Evolutionary conservation across 805 yeast species (phyloP).

Genomic region (Monosporozyma servazzii): DNA sequence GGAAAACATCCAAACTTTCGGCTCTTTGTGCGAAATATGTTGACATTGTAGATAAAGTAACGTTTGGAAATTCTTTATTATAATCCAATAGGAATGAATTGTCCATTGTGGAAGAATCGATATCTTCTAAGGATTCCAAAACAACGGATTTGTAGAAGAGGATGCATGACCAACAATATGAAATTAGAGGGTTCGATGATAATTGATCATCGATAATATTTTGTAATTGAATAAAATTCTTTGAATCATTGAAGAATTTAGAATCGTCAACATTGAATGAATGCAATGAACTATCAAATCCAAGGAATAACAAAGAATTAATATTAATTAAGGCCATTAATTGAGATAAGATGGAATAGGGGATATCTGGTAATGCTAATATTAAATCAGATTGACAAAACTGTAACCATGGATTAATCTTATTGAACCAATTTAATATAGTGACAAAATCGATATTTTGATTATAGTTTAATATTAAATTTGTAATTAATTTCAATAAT

Average conservation of each 20-base stretch:
- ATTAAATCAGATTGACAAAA: slow-evolving; percentile 6
- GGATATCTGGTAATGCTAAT: slow-evolving; percentile 2
- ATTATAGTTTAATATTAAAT: slow-evolving; percentile 33
- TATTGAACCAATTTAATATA: slow-evolving; percentile 44
- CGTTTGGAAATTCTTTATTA: slow-evolving; percentile 1
- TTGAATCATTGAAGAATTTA: slow-evolving; percentile 35
- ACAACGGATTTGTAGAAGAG: slow-evolving; percentile 42
- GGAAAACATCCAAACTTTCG: slow-evolving; percentile 38
- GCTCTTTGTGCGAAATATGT: slow-evolving; percentile 31
- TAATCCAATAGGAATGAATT: slow-evolving; percentile 7
- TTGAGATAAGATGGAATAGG: slow-evolving; percentile 2
- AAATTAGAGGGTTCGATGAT: slow-evolving; percentile 36
- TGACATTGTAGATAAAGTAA: slow-evolving; percentile 2
- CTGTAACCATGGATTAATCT: slow-evolving; percentile 5
- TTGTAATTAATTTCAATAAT: slow-evolving; percentile 32
- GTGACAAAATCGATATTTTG: slow-evolving; percentile 12
- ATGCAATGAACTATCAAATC: slow-evolving; percentile 43
- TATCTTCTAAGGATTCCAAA: slow-evolving; percentile 33
- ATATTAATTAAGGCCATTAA: slow-evolving; percentile 12
- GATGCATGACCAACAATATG: slow-evolving; percentile 61
- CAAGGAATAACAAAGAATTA: slow-evolving; percentile 44
- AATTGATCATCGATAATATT: slow-evolving; percentile 12
- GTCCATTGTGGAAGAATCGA: slow-evolving; percentile 3
- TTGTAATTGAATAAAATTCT: slow-evolving; percentile 34
- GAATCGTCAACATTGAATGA: slow-evolving; percentile 27